Conservation (phyloP, 495 filamentous ascomycete species). For the Penicillium nucicola region DNA sequence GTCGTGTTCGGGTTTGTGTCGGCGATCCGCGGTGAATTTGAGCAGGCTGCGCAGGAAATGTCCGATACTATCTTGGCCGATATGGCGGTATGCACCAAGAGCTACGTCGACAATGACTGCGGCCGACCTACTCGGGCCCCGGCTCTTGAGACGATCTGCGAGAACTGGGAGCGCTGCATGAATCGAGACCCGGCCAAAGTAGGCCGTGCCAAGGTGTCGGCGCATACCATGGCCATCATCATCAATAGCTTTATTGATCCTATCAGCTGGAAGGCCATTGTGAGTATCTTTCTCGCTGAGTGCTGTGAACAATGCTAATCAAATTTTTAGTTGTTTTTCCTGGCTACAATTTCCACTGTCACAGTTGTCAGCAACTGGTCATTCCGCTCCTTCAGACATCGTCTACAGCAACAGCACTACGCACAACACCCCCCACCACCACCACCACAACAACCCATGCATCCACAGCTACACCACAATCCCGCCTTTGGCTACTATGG, state of each 20-base stretch:
- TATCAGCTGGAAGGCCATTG: slow-evolving; percentile 71
- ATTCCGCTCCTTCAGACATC: slow-evolving; percentile 42
- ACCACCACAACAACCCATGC: slow-evolving; percentile 9
- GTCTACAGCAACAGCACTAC: slow-evolving; percentile 34
- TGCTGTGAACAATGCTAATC: slow-evolving; percentile 12
- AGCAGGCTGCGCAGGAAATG: slow-evolving; percentile 61
- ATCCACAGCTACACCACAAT: slow-evolving; percentile 23
- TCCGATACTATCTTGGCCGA: slow-evolving; percentile 63
- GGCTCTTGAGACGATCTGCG: slow-evolving; percentile 68
- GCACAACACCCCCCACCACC: slow-evolving; percentile 19
- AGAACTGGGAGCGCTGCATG: slow-evolving; percentile 86
- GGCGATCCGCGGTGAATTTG: slow-evolving; percentile 73
- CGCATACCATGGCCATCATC: slow-evolving; percentile 79
- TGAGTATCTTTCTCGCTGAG: slow-evolving; percentile 29
- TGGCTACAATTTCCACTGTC: slow-evolving; percentile 41
- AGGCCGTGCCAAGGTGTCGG: slow-evolving; percentile 63
- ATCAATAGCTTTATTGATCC: slow-evolving; percentile 70
- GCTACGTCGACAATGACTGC: slow-evolving; percentile 74
- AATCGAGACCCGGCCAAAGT: slow-evolving; percentile 64
- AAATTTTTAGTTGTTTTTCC: slow-evolving; percentile 34
- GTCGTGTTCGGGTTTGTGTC: slow-evolving; percentile 66
- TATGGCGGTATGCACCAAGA: slow-evolving; percentile 65
- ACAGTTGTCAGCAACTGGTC: slow-evolving; percentile 47
- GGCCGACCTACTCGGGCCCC: slow-evolving; percentile 59
- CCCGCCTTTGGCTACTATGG: slow-evolving; percentile 26